phyloP scores from a whole-genome alignment of 306 rosid species.

The Sechiopsis laciniata region DNA sequence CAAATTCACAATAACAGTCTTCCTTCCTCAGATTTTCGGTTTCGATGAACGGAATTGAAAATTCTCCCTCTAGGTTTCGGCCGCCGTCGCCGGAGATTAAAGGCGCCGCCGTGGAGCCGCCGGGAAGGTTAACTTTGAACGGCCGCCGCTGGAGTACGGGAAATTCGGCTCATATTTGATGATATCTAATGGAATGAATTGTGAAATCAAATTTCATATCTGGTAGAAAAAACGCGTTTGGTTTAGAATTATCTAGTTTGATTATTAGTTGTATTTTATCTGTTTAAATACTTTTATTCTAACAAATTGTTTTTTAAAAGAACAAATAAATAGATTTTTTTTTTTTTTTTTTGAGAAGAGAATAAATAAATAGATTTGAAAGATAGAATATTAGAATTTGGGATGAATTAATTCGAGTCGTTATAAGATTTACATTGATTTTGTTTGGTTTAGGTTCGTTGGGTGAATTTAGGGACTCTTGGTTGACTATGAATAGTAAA shows the following conservation, averaged over 20 bases:
- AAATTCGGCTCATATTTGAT: background rate
- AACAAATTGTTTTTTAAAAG: background rate
- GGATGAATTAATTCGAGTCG: too few species aligned
- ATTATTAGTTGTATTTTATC: background rate
- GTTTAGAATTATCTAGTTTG: background rate
- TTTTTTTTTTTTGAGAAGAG: too few species aligned
- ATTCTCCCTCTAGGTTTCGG: slow-evolving; percentile 1
- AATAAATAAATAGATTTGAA: too few species aligned
- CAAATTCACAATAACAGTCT: background rate
- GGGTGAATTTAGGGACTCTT: background rate
- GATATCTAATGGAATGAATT: background rate
- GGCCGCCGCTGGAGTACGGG: slow-evolving; percentile 5
- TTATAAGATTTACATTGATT: too few species aligned
- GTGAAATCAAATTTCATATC: slow-evolving; percentile 4
- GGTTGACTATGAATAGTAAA: too few species aligned
- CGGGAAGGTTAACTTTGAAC: background rate
- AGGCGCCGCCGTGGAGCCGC: background rate
- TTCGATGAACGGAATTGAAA: background rate
- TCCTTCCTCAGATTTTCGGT: background rate
- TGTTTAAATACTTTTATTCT: background rate
- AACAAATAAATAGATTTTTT: too few species aligned
- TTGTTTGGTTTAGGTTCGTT: background rate
- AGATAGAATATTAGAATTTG: too few species aligned
- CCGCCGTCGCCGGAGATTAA: background rate
- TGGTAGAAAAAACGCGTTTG: background rate